Evolutionary conservation across 1,139 yeast genomes (phyloP).

Genomic region (Ogataea hybrid): DNA sequence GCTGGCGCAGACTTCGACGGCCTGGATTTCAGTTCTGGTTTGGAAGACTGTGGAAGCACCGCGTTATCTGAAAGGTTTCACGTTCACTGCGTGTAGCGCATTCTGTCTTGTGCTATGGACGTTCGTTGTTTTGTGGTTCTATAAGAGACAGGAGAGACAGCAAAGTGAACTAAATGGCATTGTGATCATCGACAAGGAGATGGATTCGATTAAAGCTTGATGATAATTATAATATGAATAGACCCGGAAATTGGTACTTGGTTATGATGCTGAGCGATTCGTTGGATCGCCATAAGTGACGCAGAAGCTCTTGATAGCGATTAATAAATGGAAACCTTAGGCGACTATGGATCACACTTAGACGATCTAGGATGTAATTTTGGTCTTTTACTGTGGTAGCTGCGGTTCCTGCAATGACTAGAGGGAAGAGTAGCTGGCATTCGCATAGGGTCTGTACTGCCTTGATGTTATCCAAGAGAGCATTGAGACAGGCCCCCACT

Average conservation of each 20-base stretch:
- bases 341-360: constrained; percentile 3
- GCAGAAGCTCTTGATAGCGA: constrained; percentile 10
- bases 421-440: constrained; percentile 8
- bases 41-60: constrained; percentile 57
- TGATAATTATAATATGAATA: background rate
- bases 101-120: constrained; percentile 31
- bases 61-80: constrained; percentile 46
- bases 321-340: constrained; percentile 13
- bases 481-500: background rate
- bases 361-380: constrained; percentile 7
- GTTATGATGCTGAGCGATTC: constrained; percentile 1
- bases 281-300: constrained; percentile 9
- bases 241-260: constrained; percentile 5
- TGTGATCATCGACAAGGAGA: constrained; percentile 35
- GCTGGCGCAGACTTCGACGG: constrained; percentile 42
- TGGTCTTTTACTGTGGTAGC: constrained; percentile 7
- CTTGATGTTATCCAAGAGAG: constrained; percentile 1
- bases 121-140: constrained; percentile 49
- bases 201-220: background rate
- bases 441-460: background rate
- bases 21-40: constrained; percentile 45
- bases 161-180: constrained; percentile 52
- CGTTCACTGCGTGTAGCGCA: constrained; percentile 34
- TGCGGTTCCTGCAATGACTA: constrained; percentile 15
- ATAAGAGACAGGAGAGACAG: constrained; percentile 53